Evolutionary conservation across 257 asterid species (phyloP).

Genomic region (Nicotiana attenuata): DNA sequence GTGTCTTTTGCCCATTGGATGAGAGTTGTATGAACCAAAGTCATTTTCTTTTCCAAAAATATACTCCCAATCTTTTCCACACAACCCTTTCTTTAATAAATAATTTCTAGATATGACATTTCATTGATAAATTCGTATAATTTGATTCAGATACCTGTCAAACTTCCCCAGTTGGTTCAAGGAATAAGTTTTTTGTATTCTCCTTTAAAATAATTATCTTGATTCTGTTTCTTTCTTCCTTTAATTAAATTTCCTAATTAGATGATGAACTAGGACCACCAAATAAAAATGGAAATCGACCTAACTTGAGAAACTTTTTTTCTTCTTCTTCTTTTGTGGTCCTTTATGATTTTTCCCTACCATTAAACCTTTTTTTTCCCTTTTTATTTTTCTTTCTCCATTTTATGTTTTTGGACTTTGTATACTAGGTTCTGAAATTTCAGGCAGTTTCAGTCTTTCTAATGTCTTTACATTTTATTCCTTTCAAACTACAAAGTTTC

Average conservation of each 20-base stretch:
- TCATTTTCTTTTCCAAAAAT: neutral
- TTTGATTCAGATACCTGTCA: no score
- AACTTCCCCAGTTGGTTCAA: neutral
- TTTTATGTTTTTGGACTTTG: neutral
- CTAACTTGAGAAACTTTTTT: neutral
- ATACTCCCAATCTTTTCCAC: neutral
- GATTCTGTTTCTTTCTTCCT: neutral
- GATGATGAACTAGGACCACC: neutral
- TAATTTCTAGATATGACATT: neutral
- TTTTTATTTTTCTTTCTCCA: neutral
- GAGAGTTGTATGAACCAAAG: neutral
- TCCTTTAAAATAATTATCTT: neutral
- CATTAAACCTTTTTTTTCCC: neutral
- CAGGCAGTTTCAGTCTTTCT: neutral
- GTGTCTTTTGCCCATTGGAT: neutral
- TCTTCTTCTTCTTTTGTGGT: constrained; percentile 2
- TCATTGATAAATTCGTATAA: neutral
- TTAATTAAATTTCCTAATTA: neutral
- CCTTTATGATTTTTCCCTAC: neutral
- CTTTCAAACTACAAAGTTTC: neutral
- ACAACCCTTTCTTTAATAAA: neutral
- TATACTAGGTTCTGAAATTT: neutral
- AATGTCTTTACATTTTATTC: neutral
- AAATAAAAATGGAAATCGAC: neutral
- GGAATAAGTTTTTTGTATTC: neutral